A percentile compares a stretch with the other conserved stretches of the same genome.
These are phyloP conservation scores for Nepenthes gracilis DNA, from an alignment of 148 eudicot species.

Conservation along the genomic window DNA sequence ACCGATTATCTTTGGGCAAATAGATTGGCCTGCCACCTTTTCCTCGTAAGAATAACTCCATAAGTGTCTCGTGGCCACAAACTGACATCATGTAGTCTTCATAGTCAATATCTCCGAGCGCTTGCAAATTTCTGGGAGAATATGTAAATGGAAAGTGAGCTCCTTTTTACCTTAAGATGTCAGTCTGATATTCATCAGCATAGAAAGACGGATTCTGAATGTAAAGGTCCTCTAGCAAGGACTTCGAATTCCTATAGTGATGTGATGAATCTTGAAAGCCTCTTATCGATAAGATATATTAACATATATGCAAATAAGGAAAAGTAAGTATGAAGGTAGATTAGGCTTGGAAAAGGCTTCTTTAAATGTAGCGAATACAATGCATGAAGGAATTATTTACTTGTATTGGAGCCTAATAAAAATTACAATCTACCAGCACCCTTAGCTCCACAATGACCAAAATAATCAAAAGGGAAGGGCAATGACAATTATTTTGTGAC, in stretches of 20 bases:
- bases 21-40: constrained; percentile 25
- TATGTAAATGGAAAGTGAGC: not conserved
- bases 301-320: not conserved
- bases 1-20: constrained; percentile 21
- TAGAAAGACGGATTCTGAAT: not conserved
- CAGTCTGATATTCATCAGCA: not conserved
- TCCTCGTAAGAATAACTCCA: constrained; percentile 23
- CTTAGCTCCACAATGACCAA: too few relatives aligned
- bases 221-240: not conserved
- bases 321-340: not conserved
- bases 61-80: constrained; percentile 28
- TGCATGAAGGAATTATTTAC: too few relatives aligned
- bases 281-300: not conserved
- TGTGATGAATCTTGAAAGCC: not conserved
- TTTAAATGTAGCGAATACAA: too few relatives aligned
- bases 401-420: too few relatives aligned
- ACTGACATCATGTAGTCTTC: constrained; percentile 26
- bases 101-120: constrained; percentile 16
- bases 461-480: too few relatives aligned
- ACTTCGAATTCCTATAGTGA: not conserved
- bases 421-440: too few relatives aligned
- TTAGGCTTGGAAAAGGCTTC: too few relatives aligned
- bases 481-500: too few relatives aligned
- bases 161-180: not conserved
- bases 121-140: constrained; percentile 23